These are phyloP conservation scores for Cruciata laevipes DNA, from an alignment of 257 asterid genomes.

Conservation along the genomic window DNA sequence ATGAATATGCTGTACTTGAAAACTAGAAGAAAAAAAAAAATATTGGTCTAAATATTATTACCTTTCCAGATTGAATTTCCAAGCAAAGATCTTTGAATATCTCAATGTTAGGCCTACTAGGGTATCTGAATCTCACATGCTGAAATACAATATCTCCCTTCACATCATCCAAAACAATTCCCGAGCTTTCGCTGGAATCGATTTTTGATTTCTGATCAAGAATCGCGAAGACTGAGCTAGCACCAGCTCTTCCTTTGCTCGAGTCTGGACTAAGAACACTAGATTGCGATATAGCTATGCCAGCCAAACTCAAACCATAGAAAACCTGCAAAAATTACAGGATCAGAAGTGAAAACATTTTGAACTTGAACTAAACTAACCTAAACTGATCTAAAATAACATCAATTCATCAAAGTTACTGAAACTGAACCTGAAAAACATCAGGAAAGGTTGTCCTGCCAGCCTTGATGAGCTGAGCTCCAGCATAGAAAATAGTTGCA, in stretches of 20 bases:
- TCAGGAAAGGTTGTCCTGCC: constrained; percentile 44
- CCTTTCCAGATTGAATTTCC: constrained; percentile 45
- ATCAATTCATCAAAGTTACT: no score
- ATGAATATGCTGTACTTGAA: neutral
- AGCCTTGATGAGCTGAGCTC: constrained; percentile 51
- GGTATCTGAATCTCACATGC: constrained; percentile 53
- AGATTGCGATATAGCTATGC: constrained; percentile 49
- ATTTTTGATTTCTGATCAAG: constrained; percentile 45
- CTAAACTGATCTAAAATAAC: neutral
- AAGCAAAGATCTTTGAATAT: constrained; percentile 50
- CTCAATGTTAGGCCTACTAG: constrained; percentile 53
- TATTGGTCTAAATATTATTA: constrained; percentile 7
- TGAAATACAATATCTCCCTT: constrained; percentile 51
- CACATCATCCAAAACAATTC: constrained; percentile 28
- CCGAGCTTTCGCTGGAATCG: constrained; percentile 37
- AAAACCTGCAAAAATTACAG: constrained; percentile 36
- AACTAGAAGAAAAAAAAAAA: neutral
- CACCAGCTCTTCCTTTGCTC: constrained; percentile 45
- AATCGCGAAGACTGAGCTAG: constrained; percentile 48
- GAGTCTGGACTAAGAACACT: constrained; percentile 62
- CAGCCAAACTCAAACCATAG: constrained; percentile 48
- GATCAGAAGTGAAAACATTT: neutral
- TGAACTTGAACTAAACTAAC: neutral
- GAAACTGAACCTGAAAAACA: constrained; percentile 38
- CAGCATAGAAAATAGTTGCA: constrained; percentile 53